Percentiles rank a stretch among this genome's conserved stretches.
phyloP scores from a whole-genome alignment of 768 basidiomycete species.

The Suillus weaverae region DNA sequence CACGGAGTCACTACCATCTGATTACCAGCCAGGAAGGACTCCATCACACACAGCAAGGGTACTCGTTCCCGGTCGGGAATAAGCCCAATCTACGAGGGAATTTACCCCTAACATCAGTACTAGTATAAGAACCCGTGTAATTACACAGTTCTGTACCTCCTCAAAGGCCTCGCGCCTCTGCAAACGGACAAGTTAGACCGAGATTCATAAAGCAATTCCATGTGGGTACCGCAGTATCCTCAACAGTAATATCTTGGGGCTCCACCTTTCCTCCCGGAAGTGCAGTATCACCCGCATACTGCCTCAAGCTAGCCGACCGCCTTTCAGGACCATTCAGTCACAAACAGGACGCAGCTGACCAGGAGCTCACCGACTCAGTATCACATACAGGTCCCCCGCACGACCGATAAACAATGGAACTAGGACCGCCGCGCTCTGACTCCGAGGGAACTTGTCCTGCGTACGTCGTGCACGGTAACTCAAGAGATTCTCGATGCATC shows the following conservation, averaged over 20 bases:
- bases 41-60: slow-evolving; percentile 73
- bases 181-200: background rate
- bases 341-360: background rate
- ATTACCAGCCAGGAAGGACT: slow-evolving; percentile 75
- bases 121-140: background rate
- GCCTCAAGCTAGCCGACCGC: slow-evolving; percentile 67
- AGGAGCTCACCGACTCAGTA: slow-evolving; percentile 71
- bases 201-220: background rate
- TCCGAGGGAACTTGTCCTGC: slow-evolving; percentile 49
- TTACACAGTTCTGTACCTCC: slow-evolving; percentile 52
- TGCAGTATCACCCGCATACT: slow-evolving; percentile 87
- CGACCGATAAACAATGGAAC: slow-evolving; percentile 86
- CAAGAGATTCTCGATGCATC: slow-evolving; percentile 29
- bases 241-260: slow-evolving; percentile 59
- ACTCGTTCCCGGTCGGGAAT: slow-evolving; percentile 68
- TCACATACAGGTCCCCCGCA: slow-evolving; percentile 79
- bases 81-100: slow-evolving; percentile 70
- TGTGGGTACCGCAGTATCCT: slow-evolving; percentile 75
- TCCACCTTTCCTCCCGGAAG: slow-evolving; percentile 87
- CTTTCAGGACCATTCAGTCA: slow-evolving; percentile 37
- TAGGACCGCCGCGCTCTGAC: slow-evolving; percentile 71
- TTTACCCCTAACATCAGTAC: background rate
- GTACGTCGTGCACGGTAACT: slow-evolving; percentile 25
- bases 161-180: slow-evolving; percentile 89
- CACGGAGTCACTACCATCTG: slow-evolving; percentile 83